Conservation (phyloP, 176 grass and related monocot genomes). For the Sorghum bicolor region Sorghum_bicolor_NCBIv3 NC_012876.2:54869501-54870000, state of each 20-base stretch:
- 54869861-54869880: background rate
- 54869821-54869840: background rate
- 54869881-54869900: background rate
- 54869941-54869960: background rate
- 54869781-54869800: background rate
- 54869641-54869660: background rate
- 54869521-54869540: background rate
- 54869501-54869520: background rate
- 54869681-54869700: background rate
- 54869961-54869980: background rate
- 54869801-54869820: background rate
- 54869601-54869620: background rate
- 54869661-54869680: background rate
- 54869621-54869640: background rate
- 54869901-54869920: background rate
- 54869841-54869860: background rate
- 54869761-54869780: background rate
- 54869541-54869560: background rate
- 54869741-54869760: background rate
- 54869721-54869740: background rate
- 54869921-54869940: background rate
- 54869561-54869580: background rate
- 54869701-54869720: background rate
- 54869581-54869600: background rate
- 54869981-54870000: background rate